phyloP scores from a whole-genome alignment of 2,329 filamentous ascomycete species.

The Aspergillus piperis region DNA sequence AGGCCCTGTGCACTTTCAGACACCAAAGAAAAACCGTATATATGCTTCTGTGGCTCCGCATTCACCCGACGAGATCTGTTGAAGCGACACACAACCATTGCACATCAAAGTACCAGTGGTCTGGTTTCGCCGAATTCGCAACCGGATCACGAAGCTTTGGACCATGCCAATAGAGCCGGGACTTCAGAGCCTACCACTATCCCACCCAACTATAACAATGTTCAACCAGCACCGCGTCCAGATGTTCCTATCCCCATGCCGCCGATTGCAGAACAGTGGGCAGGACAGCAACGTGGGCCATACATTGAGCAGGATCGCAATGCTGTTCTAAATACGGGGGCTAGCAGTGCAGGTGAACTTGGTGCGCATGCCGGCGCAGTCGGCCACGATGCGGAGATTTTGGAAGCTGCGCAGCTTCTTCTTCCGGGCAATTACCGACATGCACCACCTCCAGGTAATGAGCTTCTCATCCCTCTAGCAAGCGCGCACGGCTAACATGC shows the following conservation, averaged over 20 bases:
- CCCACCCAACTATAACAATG: slow-evolving; percentile 19
- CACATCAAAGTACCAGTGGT: slow-evolving; percentile 31
- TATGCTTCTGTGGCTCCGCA: slow-evolving; percentile 39
- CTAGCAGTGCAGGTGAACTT: slow-evolving; percentile 15
- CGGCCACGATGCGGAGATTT: slow-evolving; percentile 42
- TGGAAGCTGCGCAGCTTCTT: slow-evolving; percentile 37
- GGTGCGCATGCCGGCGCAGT: slow-evolving; percentile 23
- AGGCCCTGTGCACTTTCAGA: slow-evolving; percentile 23
- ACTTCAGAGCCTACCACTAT: slow-evolving; percentile 18
- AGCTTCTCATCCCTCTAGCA: background rate
- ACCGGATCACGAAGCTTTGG: slow-evolving; percentile 21
- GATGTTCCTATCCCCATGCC: slow-evolving; percentile 26
- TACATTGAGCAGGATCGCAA: slow-evolving; percentile 30
- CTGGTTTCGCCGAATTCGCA: slow-evolving; percentile 33
- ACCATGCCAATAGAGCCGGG: slow-evolving; percentile 18
- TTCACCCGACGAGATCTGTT: slow-evolving; percentile 39
- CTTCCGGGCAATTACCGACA: slow-evolving; percentile 33
- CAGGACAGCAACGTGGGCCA: slow-evolving; percentile 26
- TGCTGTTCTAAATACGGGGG: slow-evolving; percentile 21
- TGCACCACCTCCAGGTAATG: slow-evolving; percentile 17
- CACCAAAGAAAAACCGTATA: slow-evolving; percentile 40
- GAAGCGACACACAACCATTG: slow-evolving; percentile 37
- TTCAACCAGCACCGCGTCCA: slow-evolving; percentile 19
- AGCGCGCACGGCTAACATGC: background rate
- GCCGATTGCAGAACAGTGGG: slow-evolving; percentile 30